Evolutionary conservation across 2,329 filamentous ascomycete species (phyloP).

Genomic region (Ramularia endophylla): DNA sequence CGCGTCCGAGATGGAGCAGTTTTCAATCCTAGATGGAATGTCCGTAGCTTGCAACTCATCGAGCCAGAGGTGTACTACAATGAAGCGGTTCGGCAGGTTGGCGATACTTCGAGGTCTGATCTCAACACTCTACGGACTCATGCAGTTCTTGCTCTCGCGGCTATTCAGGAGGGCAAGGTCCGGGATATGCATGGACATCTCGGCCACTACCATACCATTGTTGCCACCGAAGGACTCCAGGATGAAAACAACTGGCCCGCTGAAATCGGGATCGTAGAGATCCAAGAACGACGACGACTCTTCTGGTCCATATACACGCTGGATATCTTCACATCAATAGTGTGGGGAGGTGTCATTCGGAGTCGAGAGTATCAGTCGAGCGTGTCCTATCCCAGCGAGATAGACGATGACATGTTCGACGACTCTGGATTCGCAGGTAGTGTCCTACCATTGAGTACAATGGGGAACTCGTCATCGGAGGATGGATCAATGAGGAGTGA

Average conservation of each 20-base stretch:
- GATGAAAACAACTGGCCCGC: conserved; percentile 48
- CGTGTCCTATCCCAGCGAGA: conserved; percentile 42
- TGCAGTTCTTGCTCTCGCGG: conserved; percentile 43
- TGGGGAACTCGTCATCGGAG: not conserved
- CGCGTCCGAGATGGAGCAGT: conserved; percentile 44
- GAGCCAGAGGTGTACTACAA: conserved; percentile 36
- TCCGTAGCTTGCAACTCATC: conserved; percentile 23
- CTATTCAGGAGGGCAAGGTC: conserved; percentile 45
- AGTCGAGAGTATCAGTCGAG: conserved; percentile 41
- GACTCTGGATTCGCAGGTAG: conserved; percentile 28
- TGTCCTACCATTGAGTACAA: conserved; percentile 2
- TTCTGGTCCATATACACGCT: conserved; percentile 54
- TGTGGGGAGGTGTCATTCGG: conserved; percentile 44
- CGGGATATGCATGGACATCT: conserved; percentile 43
- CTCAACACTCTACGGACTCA: conserved; percentile 37
- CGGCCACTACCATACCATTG: conserved; percentile 44
- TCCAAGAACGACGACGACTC: conserved; percentile 42
- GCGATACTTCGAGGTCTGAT: conserved; percentile 1
- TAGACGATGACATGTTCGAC: conserved; percentile 35
- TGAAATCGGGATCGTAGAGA: conserved; percentile 38
- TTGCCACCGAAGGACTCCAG: conserved; percentile 41
- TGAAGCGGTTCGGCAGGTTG: conserved; percentile 30
- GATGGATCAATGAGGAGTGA: too few relatives aligned
- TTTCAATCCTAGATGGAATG: conserved; percentile 27
- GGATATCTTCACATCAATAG: conserved; percentile 48